Base-by-base conservation (phyloP, 1,284 basidiomycete genomes). In the Ustilago trichophora region DNA sequence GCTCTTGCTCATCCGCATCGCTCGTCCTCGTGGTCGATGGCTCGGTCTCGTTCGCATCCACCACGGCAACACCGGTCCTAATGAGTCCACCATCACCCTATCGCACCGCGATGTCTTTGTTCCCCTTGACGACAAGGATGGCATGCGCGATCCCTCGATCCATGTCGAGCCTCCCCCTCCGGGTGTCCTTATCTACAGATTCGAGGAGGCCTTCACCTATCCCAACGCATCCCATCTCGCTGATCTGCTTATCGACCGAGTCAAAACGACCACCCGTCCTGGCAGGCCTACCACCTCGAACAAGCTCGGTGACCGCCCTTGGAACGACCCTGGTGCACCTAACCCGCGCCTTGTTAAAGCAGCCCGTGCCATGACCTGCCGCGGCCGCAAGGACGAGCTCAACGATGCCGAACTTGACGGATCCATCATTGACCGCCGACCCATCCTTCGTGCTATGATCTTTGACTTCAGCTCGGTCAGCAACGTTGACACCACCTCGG, bases 151-250 rank as follows among this genome's bases (percentile, higher is more conserved):
- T 81, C 84, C 88, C 0, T 85, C 87, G 22, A 83, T 97, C 77
- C 86, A 87, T 75, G 88, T 98, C 51, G 85, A 87, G 32, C 86
- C 90, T 12, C 93, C 93, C 13, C 84, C 89, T 15, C 90, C 92
- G 3, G 95, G 96, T 34, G 86, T 98, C 47, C 83, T 98, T 80
- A 87, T 98, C 68, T 98, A 95, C 84, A 89, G 93, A 46, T 90
- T 93, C 80, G 93, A 96, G 78, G 93, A 98, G 83, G 91, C 91
- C 59, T 91, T 91, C 82, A 85, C 96, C 33, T 98, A 94, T 83
- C 94, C 95, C 43, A 98, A 98, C 83, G 89, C 89, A 6, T 90
- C 90, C 2, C 84, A 87, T 63, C 84, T 91, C 79, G 93, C 93
- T 81, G 87, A 88, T 44, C 84, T 86, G 1, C 84, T 98, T 31